Conservation (phyloP, 305 asterid genomes). For the Fraxinus platypoda region DNA sequence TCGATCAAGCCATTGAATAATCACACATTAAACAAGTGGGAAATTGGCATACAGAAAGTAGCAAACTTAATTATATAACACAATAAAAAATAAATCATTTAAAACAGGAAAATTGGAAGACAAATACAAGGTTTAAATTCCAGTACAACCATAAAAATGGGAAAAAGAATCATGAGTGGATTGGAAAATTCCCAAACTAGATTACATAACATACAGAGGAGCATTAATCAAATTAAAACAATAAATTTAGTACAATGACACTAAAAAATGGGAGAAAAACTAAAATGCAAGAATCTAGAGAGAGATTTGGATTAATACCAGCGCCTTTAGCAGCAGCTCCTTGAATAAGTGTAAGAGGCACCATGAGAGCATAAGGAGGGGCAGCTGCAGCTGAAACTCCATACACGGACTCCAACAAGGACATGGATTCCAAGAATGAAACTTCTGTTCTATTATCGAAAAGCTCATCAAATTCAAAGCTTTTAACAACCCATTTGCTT, state of each 20-base stretch:
- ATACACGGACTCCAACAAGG: slow-evolving; percentile 37
- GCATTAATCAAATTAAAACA: background rate
- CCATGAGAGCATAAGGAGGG: slow-evolving; percentile 49
- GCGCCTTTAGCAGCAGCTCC: slow-evolving; percentile 71
- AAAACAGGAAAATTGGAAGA: background rate
- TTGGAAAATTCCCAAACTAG: background rate
- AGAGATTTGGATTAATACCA: slow-evolving; percentile 34
- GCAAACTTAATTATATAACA: background rate
- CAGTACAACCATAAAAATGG: background rate
- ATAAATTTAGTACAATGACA: background rate
- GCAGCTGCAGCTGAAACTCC: slow-evolving; percentile 37
- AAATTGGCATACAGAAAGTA: background rate
- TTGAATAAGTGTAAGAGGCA: slow-evolving; percentile 52
- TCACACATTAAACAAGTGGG: background rate
- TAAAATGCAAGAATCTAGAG: background rate
- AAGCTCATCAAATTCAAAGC: slow-evolving; percentile 45
- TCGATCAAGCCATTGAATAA: slow-evolving; percentile 4
- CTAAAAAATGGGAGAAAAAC: background rate
- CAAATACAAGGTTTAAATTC: background rate
- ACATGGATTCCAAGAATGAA: slow-evolving; percentile 41
- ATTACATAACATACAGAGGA: background rate
- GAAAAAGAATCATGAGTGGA: background rate
- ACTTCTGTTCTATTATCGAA: slow-evolving; percentile 40
- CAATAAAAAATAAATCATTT: background rate
- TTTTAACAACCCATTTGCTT: slow-evolving; percentile 33